Conservation (phyloP, 1,284 basidiomycete species). For the Ceratobasidium sp. region DNA sequence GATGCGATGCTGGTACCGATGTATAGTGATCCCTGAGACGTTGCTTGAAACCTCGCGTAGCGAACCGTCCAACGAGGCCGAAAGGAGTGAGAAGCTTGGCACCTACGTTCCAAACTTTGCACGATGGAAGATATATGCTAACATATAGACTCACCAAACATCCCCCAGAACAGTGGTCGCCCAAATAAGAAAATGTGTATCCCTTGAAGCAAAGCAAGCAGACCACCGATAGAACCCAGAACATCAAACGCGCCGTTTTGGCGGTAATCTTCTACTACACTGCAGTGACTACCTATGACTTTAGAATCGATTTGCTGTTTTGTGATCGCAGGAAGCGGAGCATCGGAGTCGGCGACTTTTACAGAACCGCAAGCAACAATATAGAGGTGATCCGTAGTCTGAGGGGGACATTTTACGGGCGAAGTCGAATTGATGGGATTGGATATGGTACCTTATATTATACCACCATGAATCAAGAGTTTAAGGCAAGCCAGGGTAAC, state of each 20-base stretch:
- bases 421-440: background rate
- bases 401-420: background rate
- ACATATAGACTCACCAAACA: background rate
- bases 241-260: background rate
- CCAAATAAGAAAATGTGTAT: slow-evolving; percentile 18
- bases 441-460: background rate
- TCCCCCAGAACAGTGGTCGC: slow-evolving; percentile 15
- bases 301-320: background rate
- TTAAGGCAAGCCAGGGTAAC: too few species aligned
- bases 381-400: background rate
- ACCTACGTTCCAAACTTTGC: background rate
- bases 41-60: background rate
- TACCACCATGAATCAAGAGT: background rate
- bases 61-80: slow-evolving; percentile 1
- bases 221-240: slow-evolving; percentile 17
- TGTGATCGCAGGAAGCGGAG: background rate
- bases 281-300: background rate
- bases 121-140: too few species aligned
- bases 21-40: slow-evolving; percentile 6
- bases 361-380: background rate
- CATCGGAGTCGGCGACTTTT: background rate
- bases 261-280: slow-evolving; percentile 9
- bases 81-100: background rate
- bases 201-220: slow-evolving; percentile 17
- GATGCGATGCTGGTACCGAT: background rate